A percentile compares a stretch with the other conserved stretches of the same genome.
phyloP scores from a whole-genome alignment of 352 stramenopile genomes.

The Globisporangium ultimum region DNA sequence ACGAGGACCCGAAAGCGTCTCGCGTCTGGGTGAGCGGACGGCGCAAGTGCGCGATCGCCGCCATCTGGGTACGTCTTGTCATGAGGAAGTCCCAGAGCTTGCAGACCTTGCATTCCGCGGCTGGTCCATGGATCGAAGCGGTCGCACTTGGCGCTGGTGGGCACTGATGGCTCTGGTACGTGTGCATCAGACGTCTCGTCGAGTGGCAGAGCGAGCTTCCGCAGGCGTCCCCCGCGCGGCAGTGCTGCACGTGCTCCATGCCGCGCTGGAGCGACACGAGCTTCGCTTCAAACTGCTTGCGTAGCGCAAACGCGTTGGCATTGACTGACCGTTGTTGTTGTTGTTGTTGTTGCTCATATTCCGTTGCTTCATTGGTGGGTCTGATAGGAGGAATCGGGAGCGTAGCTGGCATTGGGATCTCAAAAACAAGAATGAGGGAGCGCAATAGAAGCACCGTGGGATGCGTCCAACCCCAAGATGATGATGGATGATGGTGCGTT shows the following conservation, averaged over 20 bases:
- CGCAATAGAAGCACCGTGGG: not conserved
- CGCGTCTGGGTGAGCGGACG: constrained; percentile 10
- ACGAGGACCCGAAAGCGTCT: not conserved
- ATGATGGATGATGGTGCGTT: not conserved
- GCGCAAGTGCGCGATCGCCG: constrained; percentile 15
- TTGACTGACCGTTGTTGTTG: not conserved
- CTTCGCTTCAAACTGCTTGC: constrained; percentile 63
- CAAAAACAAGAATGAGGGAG: constrained; percentile 9
- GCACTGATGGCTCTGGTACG: constrained; percentile 62
- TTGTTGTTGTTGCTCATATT: constrained; percentile 1
- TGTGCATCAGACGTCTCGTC: constrained; percentile 60
- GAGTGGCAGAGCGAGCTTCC: constrained; percentile 71
- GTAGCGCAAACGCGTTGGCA: constrained; percentile 22
- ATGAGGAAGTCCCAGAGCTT: constrained; percentile 69
- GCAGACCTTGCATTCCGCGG: constrained; percentile 65
- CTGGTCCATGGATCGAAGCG: constrained; percentile 4
- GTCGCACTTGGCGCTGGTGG: not conserved
- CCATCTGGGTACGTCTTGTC: constrained; percentile 19
- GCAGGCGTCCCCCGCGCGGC: constrained; percentile 46
- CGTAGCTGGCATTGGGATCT: constrained; percentile 13
- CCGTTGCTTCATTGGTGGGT: not conserved
- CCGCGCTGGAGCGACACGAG: constrained; percentile 61
- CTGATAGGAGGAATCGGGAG: constrained; percentile 8
- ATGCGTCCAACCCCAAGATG: constrained; percentile 4
- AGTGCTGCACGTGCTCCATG: constrained; percentile 61